Conservation (phyloP, 2,329 filamentous ascomycete species). For the Hypoxylon sp. region DNA sequence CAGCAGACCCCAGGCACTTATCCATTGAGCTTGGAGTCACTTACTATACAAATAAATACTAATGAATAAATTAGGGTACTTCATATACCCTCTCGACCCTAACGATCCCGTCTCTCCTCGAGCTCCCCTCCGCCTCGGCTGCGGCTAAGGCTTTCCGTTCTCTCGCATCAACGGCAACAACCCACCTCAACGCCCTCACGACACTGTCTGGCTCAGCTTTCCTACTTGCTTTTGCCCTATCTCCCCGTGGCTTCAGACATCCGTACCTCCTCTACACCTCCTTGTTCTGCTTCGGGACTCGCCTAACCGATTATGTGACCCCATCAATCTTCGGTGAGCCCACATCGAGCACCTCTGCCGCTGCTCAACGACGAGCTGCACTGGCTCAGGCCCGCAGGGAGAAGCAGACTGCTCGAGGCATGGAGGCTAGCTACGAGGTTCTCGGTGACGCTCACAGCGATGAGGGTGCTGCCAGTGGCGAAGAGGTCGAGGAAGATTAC, state of each 20-base stretch:
- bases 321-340: conserved; percentile 57
- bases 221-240: conserved; percentile 81
- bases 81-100: conserved; percentile 86
- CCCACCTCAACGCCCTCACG: conserved; percentile 76
- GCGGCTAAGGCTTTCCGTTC: conserved; percentile 79
- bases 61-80: conserved; percentile 73
- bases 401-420: conserved; percentile 57
- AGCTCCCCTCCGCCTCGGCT: conserved; percentile 79
- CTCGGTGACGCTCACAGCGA: conserved; percentile 64
- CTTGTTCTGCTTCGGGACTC: conserved; percentile 74
- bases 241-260: conserved; percentile 80
- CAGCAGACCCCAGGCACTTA: conserved; percentile 27
- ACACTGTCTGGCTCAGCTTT: conserved; percentile 78
- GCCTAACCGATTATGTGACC: conserved; percentile 64
- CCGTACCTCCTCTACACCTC: conserved; percentile 92
- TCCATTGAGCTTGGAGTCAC: neutral
- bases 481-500: conserved; percentile 58
- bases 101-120: conserved; percentile 83
- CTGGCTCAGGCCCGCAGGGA: conserved; percentile 50
- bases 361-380: conserved; percentile 49
- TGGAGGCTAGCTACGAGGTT: conserved; percentile 81
- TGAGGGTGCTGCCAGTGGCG: conserved; percentile 62
- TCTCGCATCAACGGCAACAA: conserved; percentile 72
- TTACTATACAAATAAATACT: conserved; percentile 9
- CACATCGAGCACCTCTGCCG: conserved; percentile 48